Base-by-base conservation (phyloP, 1,139 yeast genomes). In the Scheffersomyces lignicola region DNA sequence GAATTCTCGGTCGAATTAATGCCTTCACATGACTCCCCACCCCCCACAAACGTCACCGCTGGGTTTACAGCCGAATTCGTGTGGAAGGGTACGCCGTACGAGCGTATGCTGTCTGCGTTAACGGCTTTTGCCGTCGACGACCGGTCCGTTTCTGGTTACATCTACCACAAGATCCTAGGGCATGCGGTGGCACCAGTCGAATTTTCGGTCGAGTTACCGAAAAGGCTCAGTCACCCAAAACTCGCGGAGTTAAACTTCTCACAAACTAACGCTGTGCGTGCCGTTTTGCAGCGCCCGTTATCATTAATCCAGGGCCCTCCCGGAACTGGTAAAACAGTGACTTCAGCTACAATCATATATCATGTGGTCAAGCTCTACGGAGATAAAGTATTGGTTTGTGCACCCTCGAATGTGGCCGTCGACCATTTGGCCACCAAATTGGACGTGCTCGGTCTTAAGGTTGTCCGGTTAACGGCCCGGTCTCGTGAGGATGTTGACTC, bases 301-400 rank as follows among this genome's bases (percentile, higher is more conserved):
- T 79, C 95, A 6, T 71, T 90, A 49, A 89, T 90, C 45, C 97
- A 90, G 58, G 97, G 97, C 13, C 97, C 97, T n/a, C 97, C 97
- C 2, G 96, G 96, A 42, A 90, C 97, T 0, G 97, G 97, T 55
- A 90, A 90, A 56, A 90, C 97, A 1, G 95, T 88, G 10, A 89
- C 96, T 0, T 87, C 96, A 0, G 94, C 96, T 3, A 83, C 96
- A 0, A 86, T 90, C 44, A 78, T 89, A 18, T 84, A 85, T 51
- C 96, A 88, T 51, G 63, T 89, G 41, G 71, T 80, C 3, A 76
- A 76, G 39, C 54, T 81, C 42, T 77, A 77, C 46, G 53, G 75
- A 38, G 73, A 75, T 29, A 70, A 72, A 39, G 79, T 89, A 6
- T 68, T 90, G 33, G 97, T 89, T 3, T 88, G 96, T 69, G 97